Evolutionary conservation across 1,284 basidiomycete genomes (phyloP).

Genomic region (Mycosarcoma maydis): DNA sequence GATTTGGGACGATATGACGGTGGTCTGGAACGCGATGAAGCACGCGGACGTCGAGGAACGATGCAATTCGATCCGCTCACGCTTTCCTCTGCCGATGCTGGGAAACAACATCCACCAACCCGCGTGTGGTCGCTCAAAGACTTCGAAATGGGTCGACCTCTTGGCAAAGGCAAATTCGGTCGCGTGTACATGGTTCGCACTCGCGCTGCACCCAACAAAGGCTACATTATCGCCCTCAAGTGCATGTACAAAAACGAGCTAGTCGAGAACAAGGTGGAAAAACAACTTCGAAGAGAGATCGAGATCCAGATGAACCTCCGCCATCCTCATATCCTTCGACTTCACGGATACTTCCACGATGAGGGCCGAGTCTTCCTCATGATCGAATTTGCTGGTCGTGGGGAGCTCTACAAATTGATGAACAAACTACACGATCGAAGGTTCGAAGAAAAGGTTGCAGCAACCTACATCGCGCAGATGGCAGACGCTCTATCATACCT

Average conservation of each 20-base stretch:
- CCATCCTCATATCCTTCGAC: constrained; percentile 91
- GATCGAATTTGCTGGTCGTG: constrained; percentile 94
- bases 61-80: constrained; percentile 29
- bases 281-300: constrained; percentile 94
- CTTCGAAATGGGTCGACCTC: constrained; percentile 93
- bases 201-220: constrained; percentile 69
- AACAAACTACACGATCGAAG: constrained; percentile 75
- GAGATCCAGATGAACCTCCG: constrained; percentile 98
- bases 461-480: constrained; percentile 95
- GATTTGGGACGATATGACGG: constrained; percentile 67
- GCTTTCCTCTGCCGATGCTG: constrained; percentile 29
- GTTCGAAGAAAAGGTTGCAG: constrained; percentile 86
- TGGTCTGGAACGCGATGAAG: constrained; percentile 66
- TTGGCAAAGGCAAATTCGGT: constrained; percentile 98
- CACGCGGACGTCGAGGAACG: constrained; percentile 55
- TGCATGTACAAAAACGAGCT: constrained; percentile 97
- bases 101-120: constrained; percentile 52
- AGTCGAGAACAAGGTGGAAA: constrained; percentile 76
- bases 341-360: constrained; percentile 98
- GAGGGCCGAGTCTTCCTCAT: constrained; percentile 97
- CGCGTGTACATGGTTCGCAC: constrained; percentile 98
- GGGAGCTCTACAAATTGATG: constrained; percentile 95
- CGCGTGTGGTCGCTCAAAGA: constrained; percentile 79
- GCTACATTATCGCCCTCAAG: constrained; percentile 94
- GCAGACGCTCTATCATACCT: constrained; percentile 93